Conservation (phyloP, 371 early-diverging fungal genomes). For the Mortierella sp. region DNA sequence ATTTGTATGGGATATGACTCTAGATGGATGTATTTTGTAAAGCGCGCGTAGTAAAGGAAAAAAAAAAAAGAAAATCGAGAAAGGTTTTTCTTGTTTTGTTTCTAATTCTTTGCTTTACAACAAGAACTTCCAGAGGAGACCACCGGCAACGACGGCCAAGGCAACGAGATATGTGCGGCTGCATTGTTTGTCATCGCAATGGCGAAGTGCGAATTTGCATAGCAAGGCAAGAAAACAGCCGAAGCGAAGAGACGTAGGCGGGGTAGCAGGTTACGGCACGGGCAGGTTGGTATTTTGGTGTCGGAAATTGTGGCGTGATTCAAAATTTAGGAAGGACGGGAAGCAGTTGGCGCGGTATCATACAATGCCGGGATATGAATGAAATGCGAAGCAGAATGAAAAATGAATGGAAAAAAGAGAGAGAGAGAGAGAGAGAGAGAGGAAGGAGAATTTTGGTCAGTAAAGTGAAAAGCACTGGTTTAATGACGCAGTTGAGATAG, state of each 20-base stretch:
- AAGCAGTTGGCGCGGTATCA: neutral
- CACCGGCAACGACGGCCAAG: conserved; percentile 33
- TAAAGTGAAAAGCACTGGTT: neutral
- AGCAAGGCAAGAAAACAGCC: neutral
- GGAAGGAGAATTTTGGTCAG: neutral
- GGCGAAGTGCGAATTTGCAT: neutral
- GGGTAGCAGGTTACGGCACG: neutral
- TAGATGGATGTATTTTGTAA: neutral
- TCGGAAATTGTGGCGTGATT: conserved; percentile 11
- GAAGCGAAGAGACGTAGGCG: neutral
- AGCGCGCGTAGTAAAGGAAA: neutral
- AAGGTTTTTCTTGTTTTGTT: neutral
- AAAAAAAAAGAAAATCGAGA: neutral
- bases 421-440: no score
- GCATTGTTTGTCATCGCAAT: conserved; percentile 12
- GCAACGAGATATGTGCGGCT: conserved; percentile 28
- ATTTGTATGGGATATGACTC: neutral
- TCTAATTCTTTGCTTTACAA: conserved; percentile 32
- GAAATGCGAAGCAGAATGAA: neutral
- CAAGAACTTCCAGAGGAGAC: conserved; percentile 44
- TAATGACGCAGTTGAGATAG: neutral
- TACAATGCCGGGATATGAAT: neutral
- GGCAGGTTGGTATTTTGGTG: neutral
- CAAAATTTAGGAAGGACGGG: neutral
- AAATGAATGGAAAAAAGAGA: no score